Conservation (phyloP, 345 rosid genomes). For the Bruguiera sexangula region DNA sequence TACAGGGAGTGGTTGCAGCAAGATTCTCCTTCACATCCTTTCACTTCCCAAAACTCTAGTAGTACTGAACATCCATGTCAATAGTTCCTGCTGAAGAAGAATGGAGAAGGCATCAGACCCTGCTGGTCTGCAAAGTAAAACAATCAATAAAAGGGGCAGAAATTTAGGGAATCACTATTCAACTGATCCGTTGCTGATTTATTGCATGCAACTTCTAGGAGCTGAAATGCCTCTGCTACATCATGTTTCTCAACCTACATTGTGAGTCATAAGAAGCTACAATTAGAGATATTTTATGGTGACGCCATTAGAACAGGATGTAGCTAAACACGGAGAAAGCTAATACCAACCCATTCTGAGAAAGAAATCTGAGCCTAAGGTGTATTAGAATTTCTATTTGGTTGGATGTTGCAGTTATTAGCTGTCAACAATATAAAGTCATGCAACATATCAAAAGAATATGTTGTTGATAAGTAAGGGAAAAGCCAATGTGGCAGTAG, state of each 20-base stretch:
- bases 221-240: constrained; percentile 82
- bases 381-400: constrained; percentile 93
- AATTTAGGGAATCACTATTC: too few species aligned
- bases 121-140: too few species aligned
- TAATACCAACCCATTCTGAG: constrained; percentile 70
- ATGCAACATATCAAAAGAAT: not conserved
- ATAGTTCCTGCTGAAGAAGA: constrained; percentile 55
- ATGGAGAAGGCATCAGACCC: too few species aligned
- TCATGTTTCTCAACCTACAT: constrained; percentile 74
- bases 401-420: constrained; percentile 94
- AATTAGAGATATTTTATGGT: not conserved
- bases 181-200: constrained; percentile 92
- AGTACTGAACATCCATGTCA: constrained; percentile 93
- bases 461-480: not conserved
- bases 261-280: constrained; percentile 11
- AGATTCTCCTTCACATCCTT: constrained; percentile 76
- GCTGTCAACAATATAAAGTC: constrained; percentile 43
- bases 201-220: constrained; percentile 94
- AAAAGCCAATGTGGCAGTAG: not conserved
- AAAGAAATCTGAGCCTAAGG: constrained; percentile 96
- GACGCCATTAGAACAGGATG: not conserved
- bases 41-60: constrained; percentile 96
- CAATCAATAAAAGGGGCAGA: too few species aligned
- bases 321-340: not conserved
- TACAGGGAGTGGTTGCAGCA: constrained; percentile 46